Evolutionary conservation across 176 grass and related monocot genomes (phyloP).

Genomic region (Elaeis guineensis): DNA sequence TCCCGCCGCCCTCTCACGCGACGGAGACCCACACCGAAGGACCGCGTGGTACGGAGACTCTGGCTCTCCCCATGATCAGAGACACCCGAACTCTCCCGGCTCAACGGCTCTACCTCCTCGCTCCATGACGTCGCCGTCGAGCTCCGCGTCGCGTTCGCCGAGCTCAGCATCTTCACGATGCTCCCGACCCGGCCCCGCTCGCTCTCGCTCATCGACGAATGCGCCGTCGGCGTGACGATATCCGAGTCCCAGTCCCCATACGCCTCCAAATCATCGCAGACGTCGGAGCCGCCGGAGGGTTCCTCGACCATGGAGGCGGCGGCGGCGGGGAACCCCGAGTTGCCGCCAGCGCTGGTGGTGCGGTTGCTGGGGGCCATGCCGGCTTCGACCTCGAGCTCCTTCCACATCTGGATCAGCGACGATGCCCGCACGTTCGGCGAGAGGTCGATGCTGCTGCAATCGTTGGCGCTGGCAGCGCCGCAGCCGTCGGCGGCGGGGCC

Average conservation of each 20-base stretch:
- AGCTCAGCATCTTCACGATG: conserved; percentile 44
- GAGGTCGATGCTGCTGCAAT: neutral
- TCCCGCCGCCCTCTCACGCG: conserved; percentile 55
- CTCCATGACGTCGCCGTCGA: neutral
- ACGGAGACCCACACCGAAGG: neutral
- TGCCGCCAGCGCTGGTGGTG: neutral
- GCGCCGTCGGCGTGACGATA: neutral
- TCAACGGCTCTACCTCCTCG: neutral
- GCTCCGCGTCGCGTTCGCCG: neutral
- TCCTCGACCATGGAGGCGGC: neutral
- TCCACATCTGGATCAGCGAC: conserved; percentile 1
- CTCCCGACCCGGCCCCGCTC: conserved; percentile 27
- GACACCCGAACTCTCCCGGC: neutral
- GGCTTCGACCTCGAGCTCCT: conserved; percentile 1
- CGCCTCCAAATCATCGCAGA: too few species aligned
- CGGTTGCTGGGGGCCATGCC: neutral
- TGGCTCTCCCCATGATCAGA: neutral
- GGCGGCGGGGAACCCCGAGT: neutral
- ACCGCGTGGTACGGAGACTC: neutral
- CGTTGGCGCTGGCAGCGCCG: neutral
- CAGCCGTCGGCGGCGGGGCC: neutral
- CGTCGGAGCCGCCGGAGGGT: too few species aligned
- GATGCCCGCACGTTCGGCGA: neutral
- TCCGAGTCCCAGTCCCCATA: neutral
- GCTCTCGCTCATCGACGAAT: neutral